A percentile compares a stretch with the other conserved stretches of the same genome.
phyloP scores from a whole-genome alignment of 495 filamentous ascomycete species.

The Ramalina peruviana region DNA sequence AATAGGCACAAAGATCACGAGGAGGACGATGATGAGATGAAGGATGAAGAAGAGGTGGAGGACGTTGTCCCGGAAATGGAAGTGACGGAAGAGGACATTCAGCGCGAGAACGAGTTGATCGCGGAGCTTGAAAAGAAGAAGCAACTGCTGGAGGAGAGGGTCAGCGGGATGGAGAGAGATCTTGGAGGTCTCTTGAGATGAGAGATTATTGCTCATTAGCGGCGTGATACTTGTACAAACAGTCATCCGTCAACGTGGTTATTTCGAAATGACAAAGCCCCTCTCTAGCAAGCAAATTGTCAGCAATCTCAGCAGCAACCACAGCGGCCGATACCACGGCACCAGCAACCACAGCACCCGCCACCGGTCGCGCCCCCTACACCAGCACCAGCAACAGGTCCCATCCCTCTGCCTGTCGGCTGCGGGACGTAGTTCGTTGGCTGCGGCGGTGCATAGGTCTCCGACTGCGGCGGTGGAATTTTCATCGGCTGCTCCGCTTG shows the following conservation, averaged over 20 bases:
- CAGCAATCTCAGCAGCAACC: not conserved
- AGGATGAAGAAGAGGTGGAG: slow-evolving; percentile 25
- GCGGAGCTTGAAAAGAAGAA: slow-evolving; percentile 65
- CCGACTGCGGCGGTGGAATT: no score
- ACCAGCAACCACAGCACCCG: not conserved
- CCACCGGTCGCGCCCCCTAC: not conserved
- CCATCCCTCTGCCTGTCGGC: not conserved
- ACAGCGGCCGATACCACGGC: not conserved
- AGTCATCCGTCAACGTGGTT: no score
- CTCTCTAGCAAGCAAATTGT: no score
- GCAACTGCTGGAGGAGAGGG: slow-evolving; percentile 57
- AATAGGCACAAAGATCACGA: slow-evolving; percentile 37
- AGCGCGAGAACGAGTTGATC: slow-evolving; percentile 66
- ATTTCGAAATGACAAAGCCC: no score
- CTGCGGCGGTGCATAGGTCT: no score
- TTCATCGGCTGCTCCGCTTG: no score
- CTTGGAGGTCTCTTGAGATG: slow-evolving; percentile 49
- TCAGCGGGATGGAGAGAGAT: slow-evolving; percentile 70
- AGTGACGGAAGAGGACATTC: slow-evolving; percentile 63
- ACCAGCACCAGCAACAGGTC: not conserved
- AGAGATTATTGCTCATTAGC: slow-evolving; percentile 4
- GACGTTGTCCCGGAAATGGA: slow-evolving; percentile 19
- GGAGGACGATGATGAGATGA: slow-evolving; percentile 24
- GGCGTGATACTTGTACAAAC: no score
- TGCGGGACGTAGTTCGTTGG: not conserved